Conservation (phyloP, 345 rosid species). For the Euphorbia peplus region DNA sequence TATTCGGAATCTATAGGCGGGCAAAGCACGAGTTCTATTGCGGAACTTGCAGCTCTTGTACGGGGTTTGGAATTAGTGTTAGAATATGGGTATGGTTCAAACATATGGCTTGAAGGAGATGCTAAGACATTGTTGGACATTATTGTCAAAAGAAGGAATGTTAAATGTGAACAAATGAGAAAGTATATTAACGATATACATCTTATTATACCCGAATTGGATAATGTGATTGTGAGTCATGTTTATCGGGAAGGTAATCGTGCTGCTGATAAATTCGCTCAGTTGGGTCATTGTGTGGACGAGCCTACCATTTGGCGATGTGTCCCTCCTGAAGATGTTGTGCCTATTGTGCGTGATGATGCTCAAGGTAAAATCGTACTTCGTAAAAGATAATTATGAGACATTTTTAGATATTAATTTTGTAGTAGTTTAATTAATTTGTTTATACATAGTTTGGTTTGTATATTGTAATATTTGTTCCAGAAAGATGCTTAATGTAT, state of each 20-base stretch:
- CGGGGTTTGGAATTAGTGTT: constrained; percentile 72
- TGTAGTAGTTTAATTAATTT: too few relatives aligned
- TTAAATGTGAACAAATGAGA: constrained; percentile 45
- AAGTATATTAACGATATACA: constrained; percentile 45
- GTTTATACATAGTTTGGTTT: background rate
- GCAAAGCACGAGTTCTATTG: constrained; percentile 53
- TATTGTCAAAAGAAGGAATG: constrained; percentile 40
- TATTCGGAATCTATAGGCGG: constrained; percentile 73
- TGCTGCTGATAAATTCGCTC: constrained; percentile 69
- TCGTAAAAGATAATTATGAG: constrained; percentile 39
- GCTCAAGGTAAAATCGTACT: constrained; percentile 58
- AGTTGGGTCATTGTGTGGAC: constrained; percentile 53
- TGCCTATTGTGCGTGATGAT: constrained; percentile 61
- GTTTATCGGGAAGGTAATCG: constrained; percentile 72
- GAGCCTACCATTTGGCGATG: constrained; percentile 56
- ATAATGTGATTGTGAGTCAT: constrained; percentile 52
- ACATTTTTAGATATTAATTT: too few relatives aligned
- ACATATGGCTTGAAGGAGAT: constrained; percentile 86
- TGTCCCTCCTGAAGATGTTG: constrained; percentile 54
- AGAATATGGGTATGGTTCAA: constrained; percentile 57
- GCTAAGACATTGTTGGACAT: constrained; percentile 61
- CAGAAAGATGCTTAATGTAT: background rate
- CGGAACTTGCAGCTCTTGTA: constrained; percentile 67
- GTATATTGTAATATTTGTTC: background rate
- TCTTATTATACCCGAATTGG: constrained; percentile 48